Percentiles rank a stretch among this genome's conserved stretches.
phyloP scores from a whole-genome alignment of 2,329 filamentous ascomycete species.

The Penicillium sclerotigenum region DNA sequence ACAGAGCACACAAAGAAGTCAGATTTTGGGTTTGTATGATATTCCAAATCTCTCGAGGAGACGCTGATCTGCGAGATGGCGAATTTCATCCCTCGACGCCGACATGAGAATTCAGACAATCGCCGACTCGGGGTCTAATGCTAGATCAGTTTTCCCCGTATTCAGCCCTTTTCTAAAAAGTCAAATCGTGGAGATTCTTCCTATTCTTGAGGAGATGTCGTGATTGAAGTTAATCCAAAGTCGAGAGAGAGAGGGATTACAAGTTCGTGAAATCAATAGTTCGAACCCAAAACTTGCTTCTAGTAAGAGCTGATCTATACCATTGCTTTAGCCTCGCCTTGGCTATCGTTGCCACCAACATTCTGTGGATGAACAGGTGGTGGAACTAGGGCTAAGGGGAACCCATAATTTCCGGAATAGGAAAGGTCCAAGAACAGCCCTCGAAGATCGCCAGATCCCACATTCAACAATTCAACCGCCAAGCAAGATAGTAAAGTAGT shows the following conservation, averaged over 20 bases:
- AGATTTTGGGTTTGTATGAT: background rate
- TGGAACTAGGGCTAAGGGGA: background rate
- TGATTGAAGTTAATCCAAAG: constrained; percentile 5
- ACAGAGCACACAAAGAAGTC: constrained; percentile 15
- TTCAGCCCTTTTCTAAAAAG: background rate
- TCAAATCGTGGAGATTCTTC: background rate
- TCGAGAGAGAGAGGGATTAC: background rate
- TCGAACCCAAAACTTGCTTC: background rate
- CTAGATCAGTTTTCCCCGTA: background rate
- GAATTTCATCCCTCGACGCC: background rate
- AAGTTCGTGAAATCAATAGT: constrained; percentile 4
- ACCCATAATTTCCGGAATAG: background rate
- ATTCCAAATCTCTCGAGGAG: constrained; percentile 10
- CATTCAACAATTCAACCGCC: background rate
- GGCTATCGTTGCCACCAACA: background rate
- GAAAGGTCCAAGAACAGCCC: background rate
- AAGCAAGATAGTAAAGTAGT: background rate
- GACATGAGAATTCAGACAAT: background rate
- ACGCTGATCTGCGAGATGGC: constrained; percentile 13
- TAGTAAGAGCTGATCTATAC: background rate
- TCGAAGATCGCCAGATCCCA: background rate
- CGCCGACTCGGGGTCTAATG: background rate
- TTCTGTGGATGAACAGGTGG: background rate
- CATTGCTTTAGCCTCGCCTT: background rate
- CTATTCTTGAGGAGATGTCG: constrained; percentile 11